Percentiles rank a stretch among this genome's conserved stretches.
These are phyloP conservation scores for Grigorovia humatica DNA, from an alignment of 805 yeast species.

Conservation along the genomic window DNA sequence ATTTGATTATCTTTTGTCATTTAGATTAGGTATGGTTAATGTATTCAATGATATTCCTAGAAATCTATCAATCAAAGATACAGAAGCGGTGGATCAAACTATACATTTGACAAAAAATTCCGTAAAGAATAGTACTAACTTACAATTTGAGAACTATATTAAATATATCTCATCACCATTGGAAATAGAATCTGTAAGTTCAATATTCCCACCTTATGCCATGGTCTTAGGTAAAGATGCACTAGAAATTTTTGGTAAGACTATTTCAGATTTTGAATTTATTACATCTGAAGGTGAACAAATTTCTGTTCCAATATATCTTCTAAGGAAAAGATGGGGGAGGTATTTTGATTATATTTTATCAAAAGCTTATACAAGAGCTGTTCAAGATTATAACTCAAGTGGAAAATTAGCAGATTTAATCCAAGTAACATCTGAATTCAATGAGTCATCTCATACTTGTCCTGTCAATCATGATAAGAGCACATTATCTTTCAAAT, in stretches of 20 bases:
- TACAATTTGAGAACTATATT: slow-evolving; percentile 55
- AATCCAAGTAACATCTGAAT: not conserved
- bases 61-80: not conserved
- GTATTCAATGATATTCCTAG: slow-evolving; percentile 18
- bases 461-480: not conserved
- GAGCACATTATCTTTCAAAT: not conserved
- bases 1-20: slow-evolving; percentile 36
- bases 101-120: not conserved
- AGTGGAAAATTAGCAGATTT: not conserved
- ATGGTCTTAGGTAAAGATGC: slow-evolving; percentile 70
- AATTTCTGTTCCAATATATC: slow-evolving; percentile 49
- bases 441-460: not conserved
- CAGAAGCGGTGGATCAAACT: not conserved
- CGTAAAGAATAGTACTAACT: slow-evolving; percentile 6
- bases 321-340: slow-evolving; percentile 72
- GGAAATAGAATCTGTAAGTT: slow-evolving; percentile 52
- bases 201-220: slow-evolving; percentile 69
- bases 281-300: slow-evolving; percentile 60
- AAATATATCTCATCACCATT: slow-evolving; percentile 66
- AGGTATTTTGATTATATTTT: slow-evolving; percentile 51
- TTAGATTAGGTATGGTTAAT: slow-evolving; percentile 47
- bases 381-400: slow-evolving; percentile 22
- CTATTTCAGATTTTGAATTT: slow-evolving; percentile 62
- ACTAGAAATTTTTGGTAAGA: slow-evolving; percentile 52
- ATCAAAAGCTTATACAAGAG: slow-evolving; percentile 54